Evolutionary conservation across 257 asterid genomes (phyloP).

Genomic region (Scutellaria baicalensis): DNA sequence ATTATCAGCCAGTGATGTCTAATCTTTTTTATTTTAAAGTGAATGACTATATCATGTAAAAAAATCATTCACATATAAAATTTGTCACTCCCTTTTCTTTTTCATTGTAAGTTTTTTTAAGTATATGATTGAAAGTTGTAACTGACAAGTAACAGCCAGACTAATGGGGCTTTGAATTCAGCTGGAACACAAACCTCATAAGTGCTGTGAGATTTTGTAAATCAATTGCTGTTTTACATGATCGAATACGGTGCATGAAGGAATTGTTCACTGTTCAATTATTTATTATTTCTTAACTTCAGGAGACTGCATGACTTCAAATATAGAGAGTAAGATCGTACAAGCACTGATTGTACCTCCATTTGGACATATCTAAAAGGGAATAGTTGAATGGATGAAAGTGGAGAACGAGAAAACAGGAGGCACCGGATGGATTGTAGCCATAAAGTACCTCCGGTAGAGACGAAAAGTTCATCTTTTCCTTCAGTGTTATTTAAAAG

Average conservation of each 20-base stretch:
- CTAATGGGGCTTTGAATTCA: background rate
- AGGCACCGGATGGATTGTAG: constrained; percentile 44
- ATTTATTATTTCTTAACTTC: background rate
- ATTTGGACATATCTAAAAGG: background rate
- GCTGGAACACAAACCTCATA: background rate
- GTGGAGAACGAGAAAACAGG: constrained; percentile 38
- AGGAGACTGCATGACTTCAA: constrained; percentile 7
- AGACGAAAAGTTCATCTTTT: constrained; percentile 9
- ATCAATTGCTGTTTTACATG: background rate
- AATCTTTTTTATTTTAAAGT: background rate
- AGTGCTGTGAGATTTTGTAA: background rate
- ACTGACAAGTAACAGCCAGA: background rate
- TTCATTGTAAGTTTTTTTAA: background rate
- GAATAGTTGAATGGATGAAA: constrained; percentile 42
- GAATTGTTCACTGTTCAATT: background rate
- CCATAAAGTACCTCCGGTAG: constrained; percentile 38
- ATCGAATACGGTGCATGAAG: background rate
- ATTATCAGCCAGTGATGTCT: background rate
- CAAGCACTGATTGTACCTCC: background rate
- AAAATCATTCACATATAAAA: background rate
- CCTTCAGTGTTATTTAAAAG: background rate
- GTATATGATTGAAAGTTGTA: background rate
- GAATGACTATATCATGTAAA: background rate
- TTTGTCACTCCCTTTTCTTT: background rate
- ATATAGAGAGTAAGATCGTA: background rate